Conservation (phyloP, 352 stramenopile genomes). For the Globisporangium emineosum region DNA sequence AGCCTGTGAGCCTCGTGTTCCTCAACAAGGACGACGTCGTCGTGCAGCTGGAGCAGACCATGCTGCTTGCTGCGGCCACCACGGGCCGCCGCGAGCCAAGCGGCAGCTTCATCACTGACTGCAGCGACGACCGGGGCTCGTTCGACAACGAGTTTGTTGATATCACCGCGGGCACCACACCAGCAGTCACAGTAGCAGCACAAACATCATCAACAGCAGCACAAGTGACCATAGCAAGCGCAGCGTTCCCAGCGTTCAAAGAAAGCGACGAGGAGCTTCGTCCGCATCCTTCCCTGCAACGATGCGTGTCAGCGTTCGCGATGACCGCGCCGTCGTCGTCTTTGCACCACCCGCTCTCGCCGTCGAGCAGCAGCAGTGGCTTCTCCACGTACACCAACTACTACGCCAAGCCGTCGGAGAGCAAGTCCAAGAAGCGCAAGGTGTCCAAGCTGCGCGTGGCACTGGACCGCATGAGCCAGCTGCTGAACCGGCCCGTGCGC, state of each 20-base stretch:
- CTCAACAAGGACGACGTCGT: slow-evolving; percentile 43
- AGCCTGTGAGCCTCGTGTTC: slow-evolving; percentile 80
- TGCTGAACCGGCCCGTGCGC: slow-evolving; percentile 74
- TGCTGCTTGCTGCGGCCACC: slow-evolving; percentile 2
- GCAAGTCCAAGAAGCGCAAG: slow-evolving; percentile 55
- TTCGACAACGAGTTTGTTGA: slow-evolving; percentile 35
- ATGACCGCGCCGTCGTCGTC: slow-evolving; percentile 7
- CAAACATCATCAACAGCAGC: background rate
- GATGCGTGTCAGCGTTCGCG: slow-evolving; percentile 14
- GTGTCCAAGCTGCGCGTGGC: slow-evolving; percentile 62
- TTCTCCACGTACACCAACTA: slow-evolving; percentile 33
- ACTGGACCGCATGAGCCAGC: slow-evolving; percentile 64
- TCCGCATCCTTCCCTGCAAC: slow-evolving; percentile 5
- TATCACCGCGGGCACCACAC: background rate
- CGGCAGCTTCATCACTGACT: slow-evolving; percentile 35
- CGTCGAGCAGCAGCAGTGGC: slow-evolving; percentile 22
- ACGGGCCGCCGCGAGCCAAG: slow-evolving; percentile 14
- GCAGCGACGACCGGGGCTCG: slow-evolving; percentile 30
- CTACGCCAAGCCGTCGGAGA: slow-evolving; percentile 16
- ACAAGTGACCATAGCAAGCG: background rate
- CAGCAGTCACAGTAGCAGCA: background rate
- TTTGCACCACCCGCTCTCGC: slow-evolving; percentile 13
- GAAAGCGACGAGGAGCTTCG: background rate
- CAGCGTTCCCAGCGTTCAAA: background rate
- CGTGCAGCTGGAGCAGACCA: slow-evolving; percentile 24